A percentile compares a stretch with the other conserved stretches of the same genome.
These are phyloP conservation scores for Prinsepia uniflora DNA, from an alignment of 306 rosid species.

Conservation along the genomic window DNA sequence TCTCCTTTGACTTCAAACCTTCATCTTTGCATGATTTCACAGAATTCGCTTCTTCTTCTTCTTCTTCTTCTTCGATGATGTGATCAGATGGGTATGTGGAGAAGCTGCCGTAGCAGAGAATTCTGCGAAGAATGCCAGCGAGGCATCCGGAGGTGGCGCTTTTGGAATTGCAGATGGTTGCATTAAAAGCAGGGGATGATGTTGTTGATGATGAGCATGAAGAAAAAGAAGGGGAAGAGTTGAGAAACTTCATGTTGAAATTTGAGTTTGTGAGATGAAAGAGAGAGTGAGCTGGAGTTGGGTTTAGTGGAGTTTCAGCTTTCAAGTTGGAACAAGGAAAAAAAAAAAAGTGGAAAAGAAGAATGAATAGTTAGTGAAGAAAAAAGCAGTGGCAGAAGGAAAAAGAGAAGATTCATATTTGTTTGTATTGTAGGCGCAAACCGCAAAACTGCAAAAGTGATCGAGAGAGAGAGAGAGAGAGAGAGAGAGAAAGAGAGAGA, in stretches of 20 bases:
- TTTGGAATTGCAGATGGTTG: slow-evolving; percentile 47
- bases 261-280: slow-evolving; percentile 5
- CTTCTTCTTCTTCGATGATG: slow-evolving; percentile 39
- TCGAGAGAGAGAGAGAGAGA: background rate
- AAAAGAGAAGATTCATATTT: slow-evolving; percentile 49
- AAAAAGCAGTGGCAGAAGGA: slow-evolving; percentile 19
- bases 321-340: slow-evolving; percentile 26
- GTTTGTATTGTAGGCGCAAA: slow-evolving; percentile 1
- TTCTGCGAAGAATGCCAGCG: slow-evolving; percentile 55
- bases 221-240: slow-evolving; percentile 42
- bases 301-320: slow-evolving; percentile 28
- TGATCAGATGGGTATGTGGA: slow-evolving; percentile 73
- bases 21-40: slow-evolving; percentile 20
- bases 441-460: background rate
- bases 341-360: slow-evolving; percentile 29
- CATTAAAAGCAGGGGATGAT: slow-evolving; percentile 28
- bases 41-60: slow-evolving; percentile 34
- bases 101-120: slow-evolving; percentile 68
- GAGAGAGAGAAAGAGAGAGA: no score
- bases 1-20: slow-evolving; percentile 22
- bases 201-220: slow-evolving; percentile 37
- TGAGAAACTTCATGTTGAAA: slow-evolving; percentile 45
- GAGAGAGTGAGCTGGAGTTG: slow-evolving; percentile 15
- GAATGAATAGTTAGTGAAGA: slow-evolving; percentile 13
- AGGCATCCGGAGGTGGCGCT: slow-evolving; percentile 55